These are phyloP conservation scores for Sugiyamaella pinicola DNA, from an alignment of 1,139 yeast genomes.

Conservation along the genomic window DNA sequence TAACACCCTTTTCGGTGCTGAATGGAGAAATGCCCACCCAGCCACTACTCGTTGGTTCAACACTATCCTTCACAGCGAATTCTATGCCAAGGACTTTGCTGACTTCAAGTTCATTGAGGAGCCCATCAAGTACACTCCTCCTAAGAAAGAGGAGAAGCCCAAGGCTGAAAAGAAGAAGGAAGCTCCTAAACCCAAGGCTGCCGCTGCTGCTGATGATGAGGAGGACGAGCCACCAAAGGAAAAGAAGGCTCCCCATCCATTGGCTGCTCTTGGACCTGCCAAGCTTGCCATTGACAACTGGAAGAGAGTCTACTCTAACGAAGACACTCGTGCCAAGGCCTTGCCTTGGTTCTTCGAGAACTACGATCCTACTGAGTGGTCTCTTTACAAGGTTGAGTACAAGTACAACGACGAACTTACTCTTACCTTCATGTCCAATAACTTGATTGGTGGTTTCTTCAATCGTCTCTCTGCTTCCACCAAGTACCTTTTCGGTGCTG, in stretches of 20 bases:
- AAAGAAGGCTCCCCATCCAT: conserved; percentile 85
- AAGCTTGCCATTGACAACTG: conserved; percentile 80
- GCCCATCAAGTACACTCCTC: conserved; percentile 69
- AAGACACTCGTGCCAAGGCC: conserved; percentile 92
- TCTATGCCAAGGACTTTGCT: conserved; percentile 47
- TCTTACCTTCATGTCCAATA: conserved; percentile 96
- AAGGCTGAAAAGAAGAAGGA: conserved; percentile 40
- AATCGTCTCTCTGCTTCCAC: conserved; percentile 89
- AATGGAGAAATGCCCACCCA: conserved; percentile 79
- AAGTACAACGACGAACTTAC: conserved; percentile 98
- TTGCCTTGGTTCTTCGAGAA: conserved; percentile 99
- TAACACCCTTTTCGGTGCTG: conserved; percentile 65
- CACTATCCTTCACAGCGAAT: conserved; percentile 52
- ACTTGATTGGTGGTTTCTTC: conserved; percentile 98
- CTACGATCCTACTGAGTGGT: conserved; percentile 91
- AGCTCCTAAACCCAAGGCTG: conserved; percentile 39
- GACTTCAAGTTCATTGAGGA: conserved; percentile 57
- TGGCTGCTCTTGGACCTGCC: conserved; percentile 76
- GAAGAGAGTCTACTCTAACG: conserved; percentile 97
- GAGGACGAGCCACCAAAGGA: conserved; percentile 46
- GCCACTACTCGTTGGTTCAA: conserved; percentile 82
- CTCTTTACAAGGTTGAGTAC: conserved; percentile 93
- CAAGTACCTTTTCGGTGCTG: conserved; percentile 91
- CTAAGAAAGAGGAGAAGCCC: conserved; percentile 67
- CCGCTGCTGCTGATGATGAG: conserved; percentile 47